Conservation (phyloP, 2,329 filamentous ascomycete species). For the Botrytis elliptica region DNA sequence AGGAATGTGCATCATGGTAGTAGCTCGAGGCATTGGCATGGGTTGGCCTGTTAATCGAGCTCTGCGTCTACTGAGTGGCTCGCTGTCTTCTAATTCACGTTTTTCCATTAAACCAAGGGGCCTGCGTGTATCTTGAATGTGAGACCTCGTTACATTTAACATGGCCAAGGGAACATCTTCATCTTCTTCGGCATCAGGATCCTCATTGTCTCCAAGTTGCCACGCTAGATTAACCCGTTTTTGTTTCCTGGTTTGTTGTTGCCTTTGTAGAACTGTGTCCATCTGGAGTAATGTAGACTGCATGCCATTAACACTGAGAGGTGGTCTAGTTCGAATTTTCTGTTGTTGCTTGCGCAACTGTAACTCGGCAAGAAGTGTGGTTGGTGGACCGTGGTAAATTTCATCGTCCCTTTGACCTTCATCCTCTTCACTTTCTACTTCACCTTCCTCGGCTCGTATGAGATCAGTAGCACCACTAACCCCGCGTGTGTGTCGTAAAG, state of each 20-base stretch:
- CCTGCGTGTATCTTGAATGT: conserved; percentile 53
- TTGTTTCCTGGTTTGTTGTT: conserved; percentile 69
- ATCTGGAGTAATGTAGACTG: conserved; percentile 87
- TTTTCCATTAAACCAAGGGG: conserved; percentile 76
- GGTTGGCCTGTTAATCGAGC: conserved; percentile 36
- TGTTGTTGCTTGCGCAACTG: conserved; percentile 89
- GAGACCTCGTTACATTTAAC: conserved; percentile 59
- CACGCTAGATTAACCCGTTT: conserved; percentile 85
- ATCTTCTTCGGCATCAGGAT: conserved; percentile 57
- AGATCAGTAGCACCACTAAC: conserved; percentile 26
- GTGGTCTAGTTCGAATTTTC: conserved; percentile 72
- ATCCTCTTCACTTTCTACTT: conserved; percentile 47
- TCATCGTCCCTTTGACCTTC: conserved; percentile 46
- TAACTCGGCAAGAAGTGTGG: conserved; percentile 87
- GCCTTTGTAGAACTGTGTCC: conserved; percentile 84
- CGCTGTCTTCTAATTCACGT: conserved; percentile 86
- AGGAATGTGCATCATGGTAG: conserved; percentile 34
- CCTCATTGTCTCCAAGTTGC: conserved; percentile 64
- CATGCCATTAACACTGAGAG: conserved; percentile 69
- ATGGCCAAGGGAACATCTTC: conserved; percentile 87
- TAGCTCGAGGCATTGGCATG: conserved; percentile 28
- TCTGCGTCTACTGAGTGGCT: conserved; percentile 54
- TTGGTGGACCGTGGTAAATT: conserved; percentile 69
- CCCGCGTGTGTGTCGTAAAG: conserved; percentile 24
- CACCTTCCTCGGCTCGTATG: conserved; percentile 33